Base-by-base conservation (phyloP, 2,329 filamentous ascomycete species). In the Sordariomycetes sp. region DNA sequence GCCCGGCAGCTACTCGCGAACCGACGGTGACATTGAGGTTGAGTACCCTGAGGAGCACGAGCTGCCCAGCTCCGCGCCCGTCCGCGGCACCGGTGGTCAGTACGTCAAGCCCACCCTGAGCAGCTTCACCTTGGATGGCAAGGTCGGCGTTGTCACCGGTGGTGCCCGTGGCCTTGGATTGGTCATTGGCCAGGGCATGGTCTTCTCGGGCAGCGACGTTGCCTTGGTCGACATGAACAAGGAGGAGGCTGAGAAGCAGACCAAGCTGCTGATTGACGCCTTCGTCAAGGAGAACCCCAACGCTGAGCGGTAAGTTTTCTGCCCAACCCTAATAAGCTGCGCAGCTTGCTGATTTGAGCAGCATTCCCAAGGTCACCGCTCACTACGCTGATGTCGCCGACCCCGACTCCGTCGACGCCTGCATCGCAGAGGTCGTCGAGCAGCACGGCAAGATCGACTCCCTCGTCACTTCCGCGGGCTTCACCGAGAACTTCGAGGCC, bases 201-300 rank as follows among this genome's bases (percentile, higher is more conserved):
- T 94, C 34, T 80, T 86, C 34, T 92, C 84, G 35, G 90, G 90
- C 34, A 84, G 86, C 8, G 81, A 94, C 56, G 70, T 95, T 41
- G 90, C 90, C 27, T 84, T 96, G 58, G 86, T 95, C 26, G 90
- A 96, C 57, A 68, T 95, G 64, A 94, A 96, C 63, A 82, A 84
- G 66, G 82, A 90, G 26, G 86, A 94, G 60, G 90, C 85, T 8
- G 70, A 81, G 51, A 76, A 76, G 48, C 84, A 92, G 54, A 86
- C 86, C 12, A 54, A 75, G 45, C 72, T 76, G 41, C 70, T 95
- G 21, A 68, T 90, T 44, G 73, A 84, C 21, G 73, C 79, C 18
- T 94, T 93, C 67, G 70, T 74, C 49, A 72, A 74, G 41, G 84
- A 92, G 53, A 87, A 94, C 54, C 86, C 87, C 11, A 79, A 79